Evolutionary conservation across 495 filamentous ascomycete genomes (phyloP).

Genomic region (Penicillium arizonense): DNA sequence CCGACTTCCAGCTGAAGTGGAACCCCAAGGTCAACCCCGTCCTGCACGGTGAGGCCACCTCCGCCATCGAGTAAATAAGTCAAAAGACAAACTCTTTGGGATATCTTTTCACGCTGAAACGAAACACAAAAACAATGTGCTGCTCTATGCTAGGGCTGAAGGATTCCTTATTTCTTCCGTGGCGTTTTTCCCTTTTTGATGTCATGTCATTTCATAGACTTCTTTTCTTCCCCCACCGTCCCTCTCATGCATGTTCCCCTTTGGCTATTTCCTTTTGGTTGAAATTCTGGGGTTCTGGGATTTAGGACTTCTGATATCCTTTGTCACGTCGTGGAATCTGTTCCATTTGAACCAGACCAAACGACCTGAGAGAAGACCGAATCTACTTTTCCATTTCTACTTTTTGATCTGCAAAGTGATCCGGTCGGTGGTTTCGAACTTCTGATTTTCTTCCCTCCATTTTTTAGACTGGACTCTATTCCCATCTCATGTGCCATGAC

Average conservation of each 20-base stretch:
- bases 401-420: neutral
- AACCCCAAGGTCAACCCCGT: slow-evolving; percentile 63
- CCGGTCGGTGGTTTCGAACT: slow-evolving; percentile 2
- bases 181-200: slow-evolving; percentile 13
- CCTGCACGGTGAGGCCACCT: slow-evolving; percentile 51
- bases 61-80: slow-evolving; percentile 51
- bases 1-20: slow-evolving; percentile 59
- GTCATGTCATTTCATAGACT: slow-evolving; percentile 18
- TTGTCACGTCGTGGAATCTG: slow-evolving; percentile 6
- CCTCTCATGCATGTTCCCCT: slow-evolving; percentile 8
- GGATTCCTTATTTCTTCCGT: slow-evolving; percentile 1
- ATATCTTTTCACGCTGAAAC: slow-evolving; percentile 11
- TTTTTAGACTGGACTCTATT: slow-evolving; percentile 17
- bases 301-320: slow-evolving; percentile 36
- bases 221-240: slow-evolving; percentile 10
- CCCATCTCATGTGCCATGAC: slow-evolving; percentile 16
- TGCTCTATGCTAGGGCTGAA: slow-evolving; percentile 3
- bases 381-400: slow-evolving; percentile 7
- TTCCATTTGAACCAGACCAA: neutral
- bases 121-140: slow-evolving; percentile 14
- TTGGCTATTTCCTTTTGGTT: slow-evolving; percentile 6
- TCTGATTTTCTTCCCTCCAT: neutral
- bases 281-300: slow-evolving; percentile 10
- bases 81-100: slow-evolving; percentile 5
- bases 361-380: slow-evolving; percentile 9